Conservation (phyloP, 345 rosid genomes). For the Citrus mangshanensis region DNA sequence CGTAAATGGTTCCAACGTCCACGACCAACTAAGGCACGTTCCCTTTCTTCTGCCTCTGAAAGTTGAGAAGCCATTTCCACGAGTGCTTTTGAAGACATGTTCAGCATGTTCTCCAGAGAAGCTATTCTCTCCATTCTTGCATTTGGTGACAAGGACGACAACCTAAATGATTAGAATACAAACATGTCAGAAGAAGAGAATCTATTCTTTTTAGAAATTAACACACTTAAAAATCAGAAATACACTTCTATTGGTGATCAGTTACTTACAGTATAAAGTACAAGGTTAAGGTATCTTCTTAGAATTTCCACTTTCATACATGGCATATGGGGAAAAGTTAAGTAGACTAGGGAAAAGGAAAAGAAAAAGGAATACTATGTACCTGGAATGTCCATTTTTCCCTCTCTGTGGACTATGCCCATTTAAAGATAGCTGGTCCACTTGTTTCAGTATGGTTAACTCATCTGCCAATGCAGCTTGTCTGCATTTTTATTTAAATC, state of each 20-base stretch:
- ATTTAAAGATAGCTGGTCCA: slow-evolving; percentile 45
- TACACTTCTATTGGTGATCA: not conserved
- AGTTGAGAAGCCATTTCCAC: slow-evolving; percentile 77
- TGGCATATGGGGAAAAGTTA: not conserved
- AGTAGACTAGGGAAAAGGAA: not conserved
- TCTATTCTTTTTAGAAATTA: not conserved
- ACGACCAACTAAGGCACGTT: slow-evolving; percentile 52
- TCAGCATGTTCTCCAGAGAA: slow-evolving; percentile 68
- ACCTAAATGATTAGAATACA: slow-evolving; percentile 22
- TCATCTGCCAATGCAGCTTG: slow-evolving; percentile 68
- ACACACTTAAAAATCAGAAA: slow-evolving; percentile 1
- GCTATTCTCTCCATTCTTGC: slow-evolving; percentile 63
- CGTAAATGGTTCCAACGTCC: slow-evolving; percentile 69
- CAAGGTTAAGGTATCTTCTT: not conserved
- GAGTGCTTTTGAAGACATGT: slow-evolving; percentile 66
- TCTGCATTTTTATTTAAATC: slow-evolving; percentile 21
- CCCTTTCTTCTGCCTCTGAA: slow-evolving; percentile 79
- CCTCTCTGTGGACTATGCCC: slow-evolving; percentile 43
- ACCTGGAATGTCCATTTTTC: slow-evolving; percentile 63
- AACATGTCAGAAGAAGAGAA: slow-evolving; percentile 24
- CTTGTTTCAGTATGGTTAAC: slow-evolving; percentile 53
- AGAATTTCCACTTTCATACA: not conserved
- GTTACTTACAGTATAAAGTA: not conserved
- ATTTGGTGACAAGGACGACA: slow-evolving; percentile 57
- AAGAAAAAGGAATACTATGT: not conserved